phyloP scores from a whole-genome alignment of 768 basidiomycete species.

The Termitomyces sp. region DNA sequence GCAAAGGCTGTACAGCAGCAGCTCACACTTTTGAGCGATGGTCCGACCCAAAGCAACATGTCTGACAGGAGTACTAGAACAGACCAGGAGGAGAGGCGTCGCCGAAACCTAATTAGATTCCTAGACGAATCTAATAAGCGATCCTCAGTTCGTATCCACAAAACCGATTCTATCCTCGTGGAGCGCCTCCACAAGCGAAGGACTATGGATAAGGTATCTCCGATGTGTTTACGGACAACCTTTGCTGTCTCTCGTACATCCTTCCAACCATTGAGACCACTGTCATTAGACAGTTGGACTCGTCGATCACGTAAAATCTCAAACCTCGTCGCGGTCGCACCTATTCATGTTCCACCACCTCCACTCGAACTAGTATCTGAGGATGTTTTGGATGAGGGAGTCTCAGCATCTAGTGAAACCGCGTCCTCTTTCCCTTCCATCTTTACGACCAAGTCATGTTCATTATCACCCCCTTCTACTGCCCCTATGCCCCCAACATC shows the following conservation, averaged over 20 bases:
- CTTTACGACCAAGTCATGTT: slow-evolving; percentile 3
- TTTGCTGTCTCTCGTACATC: slow-evolving; percentile 9
- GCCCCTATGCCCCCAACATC: neutral
- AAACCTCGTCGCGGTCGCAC: neutral
- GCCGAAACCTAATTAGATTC: slow-evolving; percentile 31
- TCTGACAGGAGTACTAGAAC: slow-evolving; percentile 8
- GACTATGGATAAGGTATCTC: slow-evolving; percentile 27
- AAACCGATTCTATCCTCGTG: slow-evolving; percentile 20
- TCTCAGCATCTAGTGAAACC: neutral
- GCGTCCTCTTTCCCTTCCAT: slow-evolving; percentile 2
- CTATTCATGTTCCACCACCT: neutral
- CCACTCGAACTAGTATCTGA: slow-evolving; percentile 5
- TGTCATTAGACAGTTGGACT: slow-evolving; percentile 11
- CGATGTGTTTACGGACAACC: slow-evolving; percentile 27
- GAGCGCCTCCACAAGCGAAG: slow-evolving; percentile 26
- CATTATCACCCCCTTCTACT: slow-evolving; percentile 3
- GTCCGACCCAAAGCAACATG: slow-evolving; percentile 11
- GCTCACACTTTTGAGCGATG: slow-evolving; percentile 21
- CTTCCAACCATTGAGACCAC: slow-evolving; percentile 7
- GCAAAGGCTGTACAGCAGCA: slow-evolving; percentile 29
- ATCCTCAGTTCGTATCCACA: slow-evolving; percentile 21
- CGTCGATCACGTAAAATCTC: neutral
- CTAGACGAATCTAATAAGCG: slow-evolving; percentile 27
- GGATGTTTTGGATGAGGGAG: slow-evolving; percentile 2
- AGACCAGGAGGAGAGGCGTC: slow-evolving; percentile 21